Percentiles rank a stretch among this genome's conserved stretches.
Evolutionary conservation across 257 asterid species (phyloP).

Genomic region (Petrea volubilis): DNA sequence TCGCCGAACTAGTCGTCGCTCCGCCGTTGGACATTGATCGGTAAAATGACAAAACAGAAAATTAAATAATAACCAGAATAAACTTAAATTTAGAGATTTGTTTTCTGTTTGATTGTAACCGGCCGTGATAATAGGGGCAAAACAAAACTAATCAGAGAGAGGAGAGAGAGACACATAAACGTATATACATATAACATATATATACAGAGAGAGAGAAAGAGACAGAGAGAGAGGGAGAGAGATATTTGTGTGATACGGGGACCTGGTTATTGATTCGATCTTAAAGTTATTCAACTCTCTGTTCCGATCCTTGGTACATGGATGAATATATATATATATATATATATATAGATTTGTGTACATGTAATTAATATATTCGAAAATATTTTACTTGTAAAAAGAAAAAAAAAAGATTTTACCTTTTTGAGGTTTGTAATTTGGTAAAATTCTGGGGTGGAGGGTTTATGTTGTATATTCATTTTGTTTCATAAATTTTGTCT

Average conservation of each 20-base stretch:
- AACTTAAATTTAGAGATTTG: neutral
- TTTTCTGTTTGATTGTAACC: neutral
- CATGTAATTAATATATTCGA: neutral
- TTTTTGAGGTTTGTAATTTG: slow-evolving; percentile 2
- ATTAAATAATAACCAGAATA: too few relatives aligned
- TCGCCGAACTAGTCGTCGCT: slow-evolving; percentile 16
- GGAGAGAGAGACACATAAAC: neutral
- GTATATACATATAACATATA: too few relatives aligned
- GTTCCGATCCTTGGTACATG: neutral
- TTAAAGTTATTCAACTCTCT: neutral
- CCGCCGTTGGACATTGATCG: slow-evolving; percentile 32
- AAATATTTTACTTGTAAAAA: too few relatives aligned
- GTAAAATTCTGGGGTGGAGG: neutral
- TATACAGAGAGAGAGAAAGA: neutral
- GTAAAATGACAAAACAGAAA: neutral
- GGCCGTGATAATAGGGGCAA: slow-evolving; percentile 23
- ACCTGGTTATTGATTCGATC: neutral
- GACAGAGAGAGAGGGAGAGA: neutral
- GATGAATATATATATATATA: too few relatives aligned
- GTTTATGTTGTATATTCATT: neutral
- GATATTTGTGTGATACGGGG: neutral
- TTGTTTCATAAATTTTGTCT: neutral
- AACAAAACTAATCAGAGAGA: neutral
- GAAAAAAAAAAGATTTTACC: neutral
- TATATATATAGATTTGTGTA: too few relatives aligned